Evolutionary conservation across 495 filamentous ascomycete genomes (phyloP), one percentile per base, ranked within the genome.

Genomic region (Aspergillus nanangensis): DNA sequence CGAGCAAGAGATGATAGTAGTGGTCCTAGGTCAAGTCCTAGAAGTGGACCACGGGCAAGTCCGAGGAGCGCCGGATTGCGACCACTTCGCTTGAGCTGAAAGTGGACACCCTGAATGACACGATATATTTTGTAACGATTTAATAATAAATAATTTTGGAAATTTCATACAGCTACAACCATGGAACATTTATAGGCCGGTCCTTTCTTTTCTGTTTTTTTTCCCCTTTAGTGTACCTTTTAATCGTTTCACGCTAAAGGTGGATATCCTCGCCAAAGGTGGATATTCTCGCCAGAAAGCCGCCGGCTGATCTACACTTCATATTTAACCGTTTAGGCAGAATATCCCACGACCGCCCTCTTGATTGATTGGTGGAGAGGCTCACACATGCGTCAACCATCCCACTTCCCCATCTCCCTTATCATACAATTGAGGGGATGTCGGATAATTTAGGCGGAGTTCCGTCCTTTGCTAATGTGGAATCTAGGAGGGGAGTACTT

Each of bases 1-100:
- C 52, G 55, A 14, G 51, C 57, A 40, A 60, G 66, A 9, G 61
- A 57, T 9, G 65, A 68, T 18, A 65, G 57, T 32, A 29, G 56
- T 14, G 17, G 39, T 33, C 27, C 45, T 0, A 37, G 36, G 19
- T 40, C 47, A 13, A 54, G 50, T 42, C 55, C 50, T 20, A 45
- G 55, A 36, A 53, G 48, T 40, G 45, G 48, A 29, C 21, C 47
- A 0, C 38, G 33, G 19, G 41, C 46, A 15, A 55, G 51, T 44
- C 56, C 52, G 33, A 44, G 56, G 38, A 55, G 50, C 40, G 44
- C 44, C 2, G 47, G 48, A n/a, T 31, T 72, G 34, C 49, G 67
- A 18, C 67, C 67, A 23, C 47, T 69, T 11, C 27, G 18, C 5
- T 21, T 50, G 24, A 18, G 23, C 20, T 50, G 20, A 41, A 10